Evolutionary conservation across 2,329 filamentous ascomycete genomes (phyloP).

Genomic region (Trichoderma sp.): DNA sequence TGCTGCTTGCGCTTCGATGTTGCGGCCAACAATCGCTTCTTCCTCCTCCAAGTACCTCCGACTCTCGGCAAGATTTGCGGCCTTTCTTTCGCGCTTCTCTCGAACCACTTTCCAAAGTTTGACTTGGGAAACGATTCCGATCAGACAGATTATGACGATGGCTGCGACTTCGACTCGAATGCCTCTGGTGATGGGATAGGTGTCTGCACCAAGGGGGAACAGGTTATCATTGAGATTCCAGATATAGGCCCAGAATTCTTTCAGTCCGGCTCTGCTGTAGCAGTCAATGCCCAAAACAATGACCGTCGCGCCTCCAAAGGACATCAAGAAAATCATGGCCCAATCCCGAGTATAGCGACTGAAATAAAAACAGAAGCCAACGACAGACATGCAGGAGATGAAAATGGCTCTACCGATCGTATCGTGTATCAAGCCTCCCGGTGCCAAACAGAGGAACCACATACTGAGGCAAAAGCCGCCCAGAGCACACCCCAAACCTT

Average conservation of each 20-base stretch:
- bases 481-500: constrained; percentile 77
- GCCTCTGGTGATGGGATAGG: constrained; percentile 82
- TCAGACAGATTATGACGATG: constrained; percentile 68
- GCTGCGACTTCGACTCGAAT: constrained; percentile 82
- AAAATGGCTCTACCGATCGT: constrained; percentile 67
- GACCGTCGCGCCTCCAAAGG: constrained; percentile 78
- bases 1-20: constrained; percentile 60
- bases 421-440: constrained; percentile 68
- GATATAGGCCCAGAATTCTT: constrained; percentile 94
- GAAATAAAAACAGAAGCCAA: constrained; percentile 71
- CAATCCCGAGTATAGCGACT: constrained; percentile 75
- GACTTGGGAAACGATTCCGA: constrained; percentile 80
- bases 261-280: constrained; percentile 83
- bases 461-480: constrained; percentile 83
- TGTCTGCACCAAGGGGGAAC: constrained; percentile 73
- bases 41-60: constrained; percentile 56
- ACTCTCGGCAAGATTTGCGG: constrained; percentile 47
- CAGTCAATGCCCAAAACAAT: constrained; percentile 85
- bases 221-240: constrained; percentile 78
- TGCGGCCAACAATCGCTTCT: constrained; percentile 68
- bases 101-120: constrained; percentile 81
- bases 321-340: constrained; percentile 70
- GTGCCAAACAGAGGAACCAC: constrained; percentile 81
- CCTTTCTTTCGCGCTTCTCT: constrained; percentile 54
- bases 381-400: constrained; percentile 68